Conservation (phyloP, 164 flowering plant species). For the Vitis amurensis region DNA sequence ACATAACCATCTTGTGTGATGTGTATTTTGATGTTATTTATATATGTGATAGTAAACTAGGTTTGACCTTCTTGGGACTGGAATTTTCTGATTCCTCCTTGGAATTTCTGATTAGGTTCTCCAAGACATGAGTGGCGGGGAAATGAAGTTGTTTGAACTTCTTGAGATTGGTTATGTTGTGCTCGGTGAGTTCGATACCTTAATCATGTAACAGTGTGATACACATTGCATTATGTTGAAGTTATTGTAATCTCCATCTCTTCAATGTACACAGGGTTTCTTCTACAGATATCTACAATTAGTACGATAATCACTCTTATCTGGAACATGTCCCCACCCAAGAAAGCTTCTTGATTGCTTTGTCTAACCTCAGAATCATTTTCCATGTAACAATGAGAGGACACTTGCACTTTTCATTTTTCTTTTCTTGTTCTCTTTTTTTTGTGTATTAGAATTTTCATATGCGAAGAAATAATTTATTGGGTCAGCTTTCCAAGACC, state of each 20-base stretch:
- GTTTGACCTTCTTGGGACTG: too few relatives aligned
- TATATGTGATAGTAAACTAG: too few relatives aligned
- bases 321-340: constrained; percentile 63
- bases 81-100: constrained; percentile 2
- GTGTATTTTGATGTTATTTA: too few relatives aligned
- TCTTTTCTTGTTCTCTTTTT: too few relatives aligned
- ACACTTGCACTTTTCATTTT: too few relatives aligned
- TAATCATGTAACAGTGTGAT: neutral
- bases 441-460: too few relatives aligned
- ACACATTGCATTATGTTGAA: neutral
- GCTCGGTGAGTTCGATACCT: constrained; percentile 31
- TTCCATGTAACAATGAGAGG: too few relatives aligned
- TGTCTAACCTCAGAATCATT: neutral
- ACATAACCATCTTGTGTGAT: too few relatives aligned
- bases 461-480: too few relatives aligned
- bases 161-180: constrained; percentile 27
- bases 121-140: constrained; percentile 28
- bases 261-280: constrained; percentile 30
- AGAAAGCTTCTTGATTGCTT: constrained; percentile 39
- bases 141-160: constrained; percentile 34
- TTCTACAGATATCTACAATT: constrained; percentile 34
- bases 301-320: constrained; percentile 36
- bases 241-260: neutral
- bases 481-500: too few relatives aligned
- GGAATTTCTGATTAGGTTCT: constrained; percentile 26